A percentile compares a stretch with the other conserved stretches of the same genome.
Evolutionary conservation across 2,329 filamentous ascomycete genomes (phyloP).

Genomic region (Talaromyces sp.): DNA sequence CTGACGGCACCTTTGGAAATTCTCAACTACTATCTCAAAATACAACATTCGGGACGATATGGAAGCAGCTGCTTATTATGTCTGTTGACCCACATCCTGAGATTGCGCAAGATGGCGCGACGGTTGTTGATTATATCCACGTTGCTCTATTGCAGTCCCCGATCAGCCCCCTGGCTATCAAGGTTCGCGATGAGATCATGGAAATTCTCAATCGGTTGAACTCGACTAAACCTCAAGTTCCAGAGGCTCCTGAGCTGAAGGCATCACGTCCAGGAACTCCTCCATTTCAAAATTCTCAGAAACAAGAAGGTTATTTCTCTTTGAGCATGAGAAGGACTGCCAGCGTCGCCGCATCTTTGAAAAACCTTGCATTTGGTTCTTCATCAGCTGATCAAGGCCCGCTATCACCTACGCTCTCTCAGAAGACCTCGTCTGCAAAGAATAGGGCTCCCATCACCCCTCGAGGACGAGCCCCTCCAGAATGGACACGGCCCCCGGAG

Average conservation of each 20-base stretch:
- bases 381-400: constrained; percentile 27
- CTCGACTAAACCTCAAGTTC: constrained; percentile 34
- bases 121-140: constrained; percentile 84
- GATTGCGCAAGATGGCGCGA: constrained; percentile 75
- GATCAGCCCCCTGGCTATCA: constrained; percentile 64
- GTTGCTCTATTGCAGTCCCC: constrained; percentile 71
- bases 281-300: constrained; percentile 44
- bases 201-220: constrained; percentile 27
- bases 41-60: constrained; percentile 86
- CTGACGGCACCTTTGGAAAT: constrained; percentile 20
- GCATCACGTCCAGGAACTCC: constrained; percentile 40
- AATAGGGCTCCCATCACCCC: constrained; percentile 36
- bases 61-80: constrained; percentile 87
- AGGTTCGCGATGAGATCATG: constrained; percentile 62
- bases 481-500: constrained; percentile 64
- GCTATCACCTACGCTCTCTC: constrained; percentile 13
- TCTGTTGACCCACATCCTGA: constrained; percentile 94
- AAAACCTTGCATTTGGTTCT: constrained; percentile 54
- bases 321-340: constrained; percentile 57
- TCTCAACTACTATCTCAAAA: constrained; percentile 59
- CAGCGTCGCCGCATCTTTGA: constrained; percentile 60
- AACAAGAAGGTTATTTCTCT: constrained; percentile 57
- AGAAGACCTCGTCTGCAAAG: constrained; percentile 24
- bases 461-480: constrained; percentile 49
- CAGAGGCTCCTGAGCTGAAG: constrained; percentile 28